These are phyloP conservation scores for Daldinia vernicosa DNA, from an alignment of 495 filamentous ascomycete genomes.

Conservation along the genomic window DNA sequence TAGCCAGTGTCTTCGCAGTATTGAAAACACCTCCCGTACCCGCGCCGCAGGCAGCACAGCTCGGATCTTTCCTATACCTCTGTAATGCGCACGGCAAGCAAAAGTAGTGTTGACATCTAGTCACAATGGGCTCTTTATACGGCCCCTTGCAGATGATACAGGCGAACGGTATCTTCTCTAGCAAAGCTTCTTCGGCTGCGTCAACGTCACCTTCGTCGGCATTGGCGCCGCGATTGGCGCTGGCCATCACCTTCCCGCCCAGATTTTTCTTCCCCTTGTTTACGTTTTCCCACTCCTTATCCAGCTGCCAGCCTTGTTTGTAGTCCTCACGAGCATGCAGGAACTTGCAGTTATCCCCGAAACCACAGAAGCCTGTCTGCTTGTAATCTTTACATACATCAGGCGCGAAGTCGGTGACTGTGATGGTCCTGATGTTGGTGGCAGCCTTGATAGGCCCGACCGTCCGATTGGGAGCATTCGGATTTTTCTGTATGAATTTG, in stretches of 20 bases:
- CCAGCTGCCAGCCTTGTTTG: constrained; percentile 93
- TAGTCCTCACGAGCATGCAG: constrained; percentile 88
- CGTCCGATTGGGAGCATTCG: constrained; percentile 73
- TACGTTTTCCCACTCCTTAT: constrained; percentile 88
- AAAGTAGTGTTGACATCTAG: constrained; percentile 95
- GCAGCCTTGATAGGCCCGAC: constrained; percentile 90
- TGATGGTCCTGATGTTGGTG: constrained; percentile 90
- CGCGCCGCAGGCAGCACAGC: constrained; percentile 84
- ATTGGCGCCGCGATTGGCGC: constrained; percentile 59
- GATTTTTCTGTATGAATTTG: constrained; percentile 81
- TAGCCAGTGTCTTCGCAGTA: constrained; percentile 81
- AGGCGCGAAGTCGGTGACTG: constrained; percentile 88
- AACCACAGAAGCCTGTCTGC: constrained; percentile 85
- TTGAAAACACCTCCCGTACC: constrained; percentile 93
- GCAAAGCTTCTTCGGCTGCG: constrained; percentile 75
- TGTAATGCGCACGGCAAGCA: constrained; percentile 88
- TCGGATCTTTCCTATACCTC: constrained; percentile 78
- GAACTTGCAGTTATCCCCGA: constrained; percentile 87
- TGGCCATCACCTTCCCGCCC: constrained; percentile 69
- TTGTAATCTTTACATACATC: constrained; percentile 98
- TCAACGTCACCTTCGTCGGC: constrained; percentile 63
- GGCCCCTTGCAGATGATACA: constrained; percentile 88
- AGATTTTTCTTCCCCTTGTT: constrained; percentile 78
- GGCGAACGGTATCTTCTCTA: constrained; percentile 93
- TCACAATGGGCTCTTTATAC: constrained; percentile 85